These are phyloP conservation scores for Hypholoma fasciculare DNA, from an alignment of 768 basidiomycete genomes.

Conservation along the genomic window DNA sequence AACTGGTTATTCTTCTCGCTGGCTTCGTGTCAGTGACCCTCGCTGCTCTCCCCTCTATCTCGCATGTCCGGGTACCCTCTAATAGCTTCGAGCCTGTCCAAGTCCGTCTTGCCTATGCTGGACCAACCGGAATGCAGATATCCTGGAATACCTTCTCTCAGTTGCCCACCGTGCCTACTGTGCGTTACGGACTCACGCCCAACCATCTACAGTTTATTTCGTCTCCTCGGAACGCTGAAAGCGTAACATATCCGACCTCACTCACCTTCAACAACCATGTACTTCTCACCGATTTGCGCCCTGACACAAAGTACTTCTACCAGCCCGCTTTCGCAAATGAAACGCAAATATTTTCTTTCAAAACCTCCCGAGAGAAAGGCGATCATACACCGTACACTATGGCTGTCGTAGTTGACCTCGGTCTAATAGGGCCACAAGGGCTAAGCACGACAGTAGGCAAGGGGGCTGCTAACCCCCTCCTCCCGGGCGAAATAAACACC, in stretches of 20 bases:
- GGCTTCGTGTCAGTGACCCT: no score
- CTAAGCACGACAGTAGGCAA: not conserved
- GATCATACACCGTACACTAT: slow-evolving; percentile 14
- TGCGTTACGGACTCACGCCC: slow-evolving; percentile 11
- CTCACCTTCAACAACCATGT: slow-evolving; percentile 19
- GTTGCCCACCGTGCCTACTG: slow-evolving; percentile 8
- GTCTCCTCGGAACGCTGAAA: slow-evolving; percentile 4
- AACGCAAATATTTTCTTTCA: slow-evolving; percentile 9
- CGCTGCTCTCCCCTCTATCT: no score
- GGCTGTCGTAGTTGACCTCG: slow-evolving; percentile 16
- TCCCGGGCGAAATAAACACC: slow-evolving; percentile 14
- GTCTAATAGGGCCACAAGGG: slow-evolving; percentile 16
- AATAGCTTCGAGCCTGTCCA: slow-evolving; percentile 15
- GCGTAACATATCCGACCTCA: slow-evolving; percentile 17
- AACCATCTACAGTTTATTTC: slow-evolving; percentile 10
- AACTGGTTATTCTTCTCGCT: no score
- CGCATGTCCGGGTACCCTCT: no score
- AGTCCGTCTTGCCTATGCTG: slow-evolving; percentile 18
- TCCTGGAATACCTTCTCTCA: slow-evolving; percentile 20
- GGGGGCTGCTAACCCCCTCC: slow-evolving; percentile 14
- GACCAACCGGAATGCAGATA: slow-evolving; percentile 18
- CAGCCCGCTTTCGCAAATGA: slow-evolving; percentile 8
- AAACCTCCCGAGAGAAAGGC: slow-evolving; percentile 8
- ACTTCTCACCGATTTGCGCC: slow-evolving; percentile 11
- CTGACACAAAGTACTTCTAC: slow-evolving; percentile 17